These are phyloP conservation scores for Suhomyces chickasaworum DNA, from an alignment of 1,139 yeast species.

Conservation along the genomic window DNA sequence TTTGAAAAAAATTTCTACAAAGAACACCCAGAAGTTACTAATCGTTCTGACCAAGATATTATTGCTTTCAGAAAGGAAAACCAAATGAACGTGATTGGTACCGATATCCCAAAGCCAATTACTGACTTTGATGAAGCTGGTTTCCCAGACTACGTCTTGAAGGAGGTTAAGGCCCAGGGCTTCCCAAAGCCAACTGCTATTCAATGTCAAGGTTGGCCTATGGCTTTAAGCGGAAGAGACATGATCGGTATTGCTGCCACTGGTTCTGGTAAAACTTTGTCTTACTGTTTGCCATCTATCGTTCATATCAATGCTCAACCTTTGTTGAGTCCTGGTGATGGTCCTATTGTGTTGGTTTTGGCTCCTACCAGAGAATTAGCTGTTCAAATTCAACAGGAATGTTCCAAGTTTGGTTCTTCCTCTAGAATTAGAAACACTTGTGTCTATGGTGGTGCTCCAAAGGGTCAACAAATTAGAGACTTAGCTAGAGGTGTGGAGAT, in stretches of 20 bases:
- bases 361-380: constrained; percentile 99
- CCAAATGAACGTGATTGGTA: constrained; percentile 85
- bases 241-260: constrained; percentile 99
- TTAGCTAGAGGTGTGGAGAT: constrained; percentile 94
- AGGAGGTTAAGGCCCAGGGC: constrained; percentile 88
- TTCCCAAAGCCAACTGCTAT: constrained; percentile 93
- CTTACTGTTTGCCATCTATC: constrained; percentile 94
- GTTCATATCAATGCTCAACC: constrained; percentile 99
- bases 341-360: constrained; percentile 92
- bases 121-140: constrained; percentile 94
- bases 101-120: constrained; percentile 92
- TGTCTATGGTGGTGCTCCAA: constrained; percentile 99
- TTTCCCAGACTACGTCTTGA: constrained; percentile 89
- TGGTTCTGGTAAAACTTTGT: constrained; percentile 97
- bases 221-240: constrained; percentile 98
- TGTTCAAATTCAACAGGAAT: constrained; percentile 94
- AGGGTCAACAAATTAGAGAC: constrained; percentile 95
- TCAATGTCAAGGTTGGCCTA: constrained; percentile 99
- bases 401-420: constrained; percentile 88
- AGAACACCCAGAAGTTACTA: constrained; percentile 78
- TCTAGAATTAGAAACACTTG: constrained; percentile 96
- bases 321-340: constrained; percentile 87
- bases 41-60: constrained; percentile 74
- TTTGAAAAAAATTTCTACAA: constrained; percentile 94
- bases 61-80: constrained; percentile 73